A percentile compares a stretch with the other conserved stretches of the same genome.
Conservation (phyloP, 345 rosid genomes). For the Eutrema yunnanense region DNA sequence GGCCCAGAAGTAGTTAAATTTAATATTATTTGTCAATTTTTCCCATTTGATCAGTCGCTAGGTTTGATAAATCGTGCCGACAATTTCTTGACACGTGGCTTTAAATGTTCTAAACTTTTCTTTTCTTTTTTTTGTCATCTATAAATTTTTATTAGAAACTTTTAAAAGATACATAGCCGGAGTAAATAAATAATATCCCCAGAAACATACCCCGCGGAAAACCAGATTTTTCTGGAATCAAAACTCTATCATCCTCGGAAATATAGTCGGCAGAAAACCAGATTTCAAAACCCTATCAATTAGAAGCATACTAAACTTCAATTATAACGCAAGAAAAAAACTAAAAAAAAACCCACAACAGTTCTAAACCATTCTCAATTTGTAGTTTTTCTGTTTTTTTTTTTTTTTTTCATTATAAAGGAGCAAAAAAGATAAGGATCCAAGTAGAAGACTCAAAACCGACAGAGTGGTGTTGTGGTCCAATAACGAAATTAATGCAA, state of each 20-base stretch:
- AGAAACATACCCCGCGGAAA: too few relatives aligned
- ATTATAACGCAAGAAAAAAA: too few relatives aligned
- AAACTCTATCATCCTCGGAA: too few relatives aligned
- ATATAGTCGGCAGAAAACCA: too few relatives aligned
- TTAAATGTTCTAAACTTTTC: not conserved
- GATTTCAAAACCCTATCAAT: too few relatives aligned
- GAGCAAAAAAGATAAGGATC: not conserved
- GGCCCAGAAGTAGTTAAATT: slow-evolving; percentile 25
- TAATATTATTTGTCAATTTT: not conserved
- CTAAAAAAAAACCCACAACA: too few relatives aligned
- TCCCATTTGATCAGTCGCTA: slow-evolving; percentile 2
- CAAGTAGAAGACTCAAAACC: slow-evolving; percentile 6
- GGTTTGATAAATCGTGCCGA: slow-evolving; percentile 21
- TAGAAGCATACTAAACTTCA: too few relatives aligned
- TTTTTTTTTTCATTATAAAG: not conserved
- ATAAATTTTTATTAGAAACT: too few relatives aligned
- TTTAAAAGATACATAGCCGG: too few relatives aligned
- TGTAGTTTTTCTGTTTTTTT: not conserved
- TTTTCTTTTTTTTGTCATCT: too few relatives aligned
- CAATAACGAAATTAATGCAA: not conserved
- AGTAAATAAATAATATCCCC: too few relatives aligned
- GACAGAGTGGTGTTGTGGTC: slow-evolving; percentile 16
- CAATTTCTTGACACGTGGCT: slow-evolving; percentile 5
- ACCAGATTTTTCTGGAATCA: too few relatives aligned
- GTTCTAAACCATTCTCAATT: not conserved